Evolutionary conservation across 768 basidiomycete species (phyloP).

Genomic region (Xerocomellus chrysenteron): DNA sequence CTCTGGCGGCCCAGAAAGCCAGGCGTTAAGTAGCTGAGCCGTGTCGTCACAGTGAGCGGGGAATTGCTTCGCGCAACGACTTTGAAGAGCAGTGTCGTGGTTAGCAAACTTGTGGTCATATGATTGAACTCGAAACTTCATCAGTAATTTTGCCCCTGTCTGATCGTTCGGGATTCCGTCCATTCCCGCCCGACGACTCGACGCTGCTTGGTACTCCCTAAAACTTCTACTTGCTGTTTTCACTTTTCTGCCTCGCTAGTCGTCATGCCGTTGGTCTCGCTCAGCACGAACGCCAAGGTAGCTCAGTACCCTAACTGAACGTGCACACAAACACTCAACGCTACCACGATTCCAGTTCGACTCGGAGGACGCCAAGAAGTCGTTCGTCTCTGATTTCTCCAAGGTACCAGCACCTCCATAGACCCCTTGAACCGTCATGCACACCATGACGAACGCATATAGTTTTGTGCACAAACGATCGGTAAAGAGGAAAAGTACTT

Average conservation of each 20-base stretch:
- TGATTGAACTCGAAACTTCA: neutral
- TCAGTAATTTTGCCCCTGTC: neutral
- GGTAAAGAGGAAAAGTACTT: constrained; percentile 57
- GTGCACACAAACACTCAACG: neutral
- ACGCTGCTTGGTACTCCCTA: neutral
- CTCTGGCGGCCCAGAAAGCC: neutral
- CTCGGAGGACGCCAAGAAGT: constrained; percentile 31
- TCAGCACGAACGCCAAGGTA: constrained; percentile 42
- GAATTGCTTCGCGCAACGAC: no score
- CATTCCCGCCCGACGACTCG: neutral
- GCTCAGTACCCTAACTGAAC: neutral
- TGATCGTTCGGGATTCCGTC: neutral
- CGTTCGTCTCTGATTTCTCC: constrained; percentile 51
- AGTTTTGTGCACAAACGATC: constrained; percentile 56
- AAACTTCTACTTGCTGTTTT: neutral
- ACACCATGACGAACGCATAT: neutral
- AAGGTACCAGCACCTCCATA: constrained; percentile 37
- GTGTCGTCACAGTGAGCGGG: neutral
- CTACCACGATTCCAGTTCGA: constrained; percentile 3
- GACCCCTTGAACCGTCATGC: neutral
- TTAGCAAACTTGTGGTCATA: neutral
- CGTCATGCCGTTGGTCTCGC: constrained; percentile 38
- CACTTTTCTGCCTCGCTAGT: neutral
- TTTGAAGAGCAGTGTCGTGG: neutral
- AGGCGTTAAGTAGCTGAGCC: neutral